phyloP scores from a whole-genome alignment of 345 rosid genomes.

The Rhizophora mangle region DNA sequence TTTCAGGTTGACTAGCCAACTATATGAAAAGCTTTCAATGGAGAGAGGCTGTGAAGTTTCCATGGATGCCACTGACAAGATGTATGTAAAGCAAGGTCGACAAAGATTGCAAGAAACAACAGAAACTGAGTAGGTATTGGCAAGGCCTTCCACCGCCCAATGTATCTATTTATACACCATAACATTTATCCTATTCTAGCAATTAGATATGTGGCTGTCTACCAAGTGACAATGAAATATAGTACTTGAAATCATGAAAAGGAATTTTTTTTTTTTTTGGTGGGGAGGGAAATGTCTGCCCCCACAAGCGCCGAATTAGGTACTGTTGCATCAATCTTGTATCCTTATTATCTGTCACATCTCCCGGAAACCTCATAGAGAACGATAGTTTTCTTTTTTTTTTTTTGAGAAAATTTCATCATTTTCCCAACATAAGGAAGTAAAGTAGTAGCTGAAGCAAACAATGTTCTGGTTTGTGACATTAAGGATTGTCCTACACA shows the following conservation, averaged over 20 bases:
- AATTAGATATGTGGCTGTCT: conserved; percentile 48
- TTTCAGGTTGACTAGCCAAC: conserved; percentile 78
- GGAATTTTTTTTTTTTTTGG: neutral
- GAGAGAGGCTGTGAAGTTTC: conserved; percentile 75
- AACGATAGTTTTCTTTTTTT: conserved; percentile 10
- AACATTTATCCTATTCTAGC: conserved; percentile 22
- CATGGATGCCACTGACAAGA: conserved; percentile 34
- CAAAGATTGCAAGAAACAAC: neutral
- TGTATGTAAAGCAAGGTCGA: neutral
- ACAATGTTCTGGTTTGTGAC: no score
- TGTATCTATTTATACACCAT: conserved; percentile 26
- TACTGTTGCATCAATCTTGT: conserved; percentile 22
- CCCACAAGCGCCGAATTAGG: conserved; percentile 51
- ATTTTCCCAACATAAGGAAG: neutral
- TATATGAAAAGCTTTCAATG: conserved; percentile 85
- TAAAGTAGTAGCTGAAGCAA: no score
- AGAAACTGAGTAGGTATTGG: conserved; percentile 9
- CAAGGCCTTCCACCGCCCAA: conserved; percentile 21
- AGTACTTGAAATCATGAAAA: conserved; percentile 41
- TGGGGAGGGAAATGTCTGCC: conserved; percentile 42
- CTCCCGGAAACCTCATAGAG: conserved; percentile 29
- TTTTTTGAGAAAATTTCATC: neutral
- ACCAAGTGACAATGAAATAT: conserved; percentile 61
- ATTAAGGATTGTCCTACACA: neutral
- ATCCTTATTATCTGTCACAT: conserved; percentile 7